Base-by-base conservation (phyloP, 225 moss, liverwort and hornwort genomes). In the Asterella californica region DNA sequence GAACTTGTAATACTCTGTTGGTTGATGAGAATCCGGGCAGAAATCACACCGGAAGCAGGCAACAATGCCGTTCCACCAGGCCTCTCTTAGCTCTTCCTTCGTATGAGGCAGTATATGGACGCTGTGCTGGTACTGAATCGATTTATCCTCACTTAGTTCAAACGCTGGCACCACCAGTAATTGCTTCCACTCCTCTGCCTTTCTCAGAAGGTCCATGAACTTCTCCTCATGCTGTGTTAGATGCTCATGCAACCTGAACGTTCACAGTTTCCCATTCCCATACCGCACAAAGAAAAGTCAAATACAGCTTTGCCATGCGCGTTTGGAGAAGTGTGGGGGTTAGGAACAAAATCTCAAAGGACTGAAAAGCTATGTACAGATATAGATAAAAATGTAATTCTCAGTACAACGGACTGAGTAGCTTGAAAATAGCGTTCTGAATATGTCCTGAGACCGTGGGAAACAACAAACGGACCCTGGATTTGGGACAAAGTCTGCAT, bases 401-500 rank as follows among this genome's bases (percentile, higher is more conserved):
- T 27, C 2, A 63, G 63, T 14, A 33, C 65, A 22, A 30, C 10
- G 6, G 3, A 1, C 32, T 30, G 3, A 65, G 30, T 21, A 63
- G 63, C 32, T 33, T 65, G 14, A 4, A 30, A 33, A 10, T 32
- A 65, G 12, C 21, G 33, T 33, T 11, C 1, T 24, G 2, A 10
- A n/a, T 4, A 14, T 18, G 32, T 46, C 17, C 27, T 75, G 42
- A 61, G 30, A 64, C 61, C n/a, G 36, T 47, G 33, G 21, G 6
- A 78, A 19, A 57, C 0, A 17, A 11, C 0, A 17, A 11, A 66
- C 69, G 49, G 72, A 85, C 86, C 86, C 86, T 30, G 86, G 86
- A 60, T 74, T 86, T 36, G 86, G 86, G 29, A 83, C 83, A 27
- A 86, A 79, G 78, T 86, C 86, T 2, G 83, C 86, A 59, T 86